phyloP scores from a whole-genome alignment of 495 filamentous ascomycete genomes.

The Hypoxylon cercidicola region DNA sequence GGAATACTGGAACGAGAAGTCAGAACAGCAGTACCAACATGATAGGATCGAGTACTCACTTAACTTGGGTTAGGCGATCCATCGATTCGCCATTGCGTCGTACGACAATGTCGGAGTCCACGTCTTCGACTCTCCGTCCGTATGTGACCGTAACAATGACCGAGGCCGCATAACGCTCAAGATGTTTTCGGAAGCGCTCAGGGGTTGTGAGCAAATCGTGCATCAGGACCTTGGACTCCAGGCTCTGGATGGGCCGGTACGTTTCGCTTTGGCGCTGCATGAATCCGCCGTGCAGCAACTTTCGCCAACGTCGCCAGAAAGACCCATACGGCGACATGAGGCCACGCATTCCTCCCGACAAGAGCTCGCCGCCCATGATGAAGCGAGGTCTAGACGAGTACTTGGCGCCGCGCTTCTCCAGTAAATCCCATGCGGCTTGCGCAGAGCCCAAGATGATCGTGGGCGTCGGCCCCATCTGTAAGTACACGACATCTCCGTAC shows the following conservation, averaged over 20 bases:
- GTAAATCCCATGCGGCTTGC: slow-evolving; percentile 63
- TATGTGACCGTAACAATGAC: slow-evolving; percentile 69
- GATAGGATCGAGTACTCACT: slow-evolving; percentile 41
- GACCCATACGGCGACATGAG: slow-evolving; percentile 62
- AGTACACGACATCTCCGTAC: slow-evolving; percentile 69
- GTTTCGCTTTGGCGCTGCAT: slow-evolving; percentile 64
- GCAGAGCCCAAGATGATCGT: slow-evolving; percentile 73
- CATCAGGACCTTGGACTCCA: slow-evolving; percentile 61
- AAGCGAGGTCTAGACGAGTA: slow-evolving; percentile 61
- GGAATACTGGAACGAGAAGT: slow-evolving; percentile 54
- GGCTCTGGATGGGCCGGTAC: slow-evolving; percentile 65
- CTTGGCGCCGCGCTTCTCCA: slow-evolving; percentile 63
- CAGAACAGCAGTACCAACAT: slow-evolving; percentile 9
- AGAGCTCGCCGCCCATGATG: slow-evolving; percentile 63
- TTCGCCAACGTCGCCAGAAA: slow-evolving; percentile 66
- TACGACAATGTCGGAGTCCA: slow-evolving; percentile 62
- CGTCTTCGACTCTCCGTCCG: slow-evolving; percentile 64
- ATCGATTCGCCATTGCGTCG: slow-evolving; percentile 64
- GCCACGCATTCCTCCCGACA: slow-evolving; percentile 59
- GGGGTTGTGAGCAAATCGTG: slow-evolving; percentile 56
- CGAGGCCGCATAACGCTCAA: slow-evolving; percentile 67
- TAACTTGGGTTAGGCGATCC: slow-evolving; percentile 67
- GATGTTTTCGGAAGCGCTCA: slow-evolving; percentile 45
- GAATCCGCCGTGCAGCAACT: slow-evolving; percentile 64
- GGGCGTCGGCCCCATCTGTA: slow-evolving; percentile 70